Base-by-base conservation (phyloP, 2,329 filamentous ascomycete species). In the Fusarium lyarnte region DNA sequence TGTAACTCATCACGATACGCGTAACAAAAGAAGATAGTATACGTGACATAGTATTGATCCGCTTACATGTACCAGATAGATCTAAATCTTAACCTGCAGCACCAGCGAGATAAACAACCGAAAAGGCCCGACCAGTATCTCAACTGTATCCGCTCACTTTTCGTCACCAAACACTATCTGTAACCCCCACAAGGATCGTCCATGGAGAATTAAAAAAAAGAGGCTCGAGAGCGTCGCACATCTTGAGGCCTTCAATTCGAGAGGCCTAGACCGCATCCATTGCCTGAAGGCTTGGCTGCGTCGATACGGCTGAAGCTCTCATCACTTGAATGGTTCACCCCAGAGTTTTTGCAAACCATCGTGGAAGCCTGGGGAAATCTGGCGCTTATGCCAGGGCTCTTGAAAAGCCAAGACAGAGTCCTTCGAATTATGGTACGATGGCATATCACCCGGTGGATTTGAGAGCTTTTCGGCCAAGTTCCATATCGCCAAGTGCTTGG, bases 401-500 rank as follows among this genome's bases (percentile, higher is more conserved):
- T 31, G 16, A 29, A 42, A 13, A 69, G 64, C 58, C 69, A 69
- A 73, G 65, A 52, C 45, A 42, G 5, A 33, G 38, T 23, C 21
- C 43, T 45, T 35, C 31, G 69, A 42, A 51, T 66, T 66, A 55
- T 73, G 70, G 70, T 66, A 60, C 58, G 70, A 62, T 62, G 31
- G 29, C 13, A 46, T 17, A 39, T 35, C 52, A 51, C 62, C 29
- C 23, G 41, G 41, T 35, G 31, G 23, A 59, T 25, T 57, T 55
- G 67, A 42, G 63, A 57, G 38, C 29, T 54, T 71, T 73, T 73
- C 70, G 70, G 70, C 33, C 61, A 73, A 73, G 41, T 73, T 73
- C 70, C 61, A 70, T 59, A 60, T 73, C 39, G 42, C 57, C 66
- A 61, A 46, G 47, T 41, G 25, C 55, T 46, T 70, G 57, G 59